A percentile compares a stretch with the other conserved stretches of the same genome.
These are phyloP conservation scores for Colletotrichum lentis DNA, from an alignment of 2,329 filamentous ascomycete genomes.

Conservation along the genomic window DNA sequence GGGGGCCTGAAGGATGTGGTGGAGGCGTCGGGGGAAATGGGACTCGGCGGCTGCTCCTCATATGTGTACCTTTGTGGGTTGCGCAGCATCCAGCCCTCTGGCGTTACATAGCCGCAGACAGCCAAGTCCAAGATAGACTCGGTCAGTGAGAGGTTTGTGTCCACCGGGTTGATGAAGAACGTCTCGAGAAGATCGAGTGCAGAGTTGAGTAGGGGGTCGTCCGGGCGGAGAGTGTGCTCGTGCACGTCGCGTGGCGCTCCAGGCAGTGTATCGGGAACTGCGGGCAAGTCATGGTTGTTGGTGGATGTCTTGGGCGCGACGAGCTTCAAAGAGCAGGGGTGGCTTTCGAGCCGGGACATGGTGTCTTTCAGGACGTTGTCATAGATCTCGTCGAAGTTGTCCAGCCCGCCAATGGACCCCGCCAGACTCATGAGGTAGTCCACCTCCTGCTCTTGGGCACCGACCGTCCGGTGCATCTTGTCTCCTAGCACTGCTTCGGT, in stretches of 20 bases:
- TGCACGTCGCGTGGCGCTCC: constrained; percentile 68
- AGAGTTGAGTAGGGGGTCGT: constrained; percentile 71
- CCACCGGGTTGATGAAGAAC: constrained; percentile 90
- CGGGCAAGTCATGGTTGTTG: constrained; percentile 65
- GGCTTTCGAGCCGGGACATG: constrained; percentile 72
- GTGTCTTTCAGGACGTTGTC: constrained; percentile 76
- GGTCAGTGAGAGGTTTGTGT: constrained; percentile 88
- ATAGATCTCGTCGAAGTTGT: constrained; percentile 77
- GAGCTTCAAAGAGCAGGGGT: constrained; percentile 75
- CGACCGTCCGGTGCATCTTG: constrained; percentile 70
- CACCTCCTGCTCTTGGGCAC: constrained; percentile 78
- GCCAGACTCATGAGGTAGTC: constrained; percentile 76
- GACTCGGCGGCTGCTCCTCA: constrained; percentile 53
- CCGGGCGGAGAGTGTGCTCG: constrained; percentile 67
- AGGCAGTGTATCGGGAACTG: constrained; percentile 63
- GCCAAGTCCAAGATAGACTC: constrained; percentile 83
- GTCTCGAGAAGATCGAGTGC: constrained; percentile 75
- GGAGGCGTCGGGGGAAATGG: constrained; percentile 36
- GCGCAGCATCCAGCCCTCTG: constrained; percentile 90
- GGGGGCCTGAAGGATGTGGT: constrained; percentile 50
- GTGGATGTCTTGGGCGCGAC: constrained; percentile 67
- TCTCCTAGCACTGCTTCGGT: constrained; percentile 66
- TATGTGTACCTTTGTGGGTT: constrained; percentile 72
- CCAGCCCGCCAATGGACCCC: constrained; percentile 71
- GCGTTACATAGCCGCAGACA: constrained; percentile 81